These are phyloP conservation scores for Castanospermum australe DNA, from an alignment of 306 rosid genomes.

Conservation along the genomic window DNA sequence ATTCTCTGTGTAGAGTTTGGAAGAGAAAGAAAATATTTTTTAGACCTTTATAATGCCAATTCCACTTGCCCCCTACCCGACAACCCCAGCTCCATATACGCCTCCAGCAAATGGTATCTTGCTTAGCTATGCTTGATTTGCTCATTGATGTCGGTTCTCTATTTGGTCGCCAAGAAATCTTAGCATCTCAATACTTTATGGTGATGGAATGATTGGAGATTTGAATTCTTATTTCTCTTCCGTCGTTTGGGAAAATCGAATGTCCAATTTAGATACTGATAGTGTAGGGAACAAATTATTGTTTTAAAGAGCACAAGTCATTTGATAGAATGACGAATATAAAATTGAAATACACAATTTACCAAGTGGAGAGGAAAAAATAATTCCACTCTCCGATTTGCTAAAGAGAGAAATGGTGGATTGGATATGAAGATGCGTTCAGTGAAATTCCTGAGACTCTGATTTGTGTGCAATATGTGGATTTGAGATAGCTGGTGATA, in stretches of 20 bases:
- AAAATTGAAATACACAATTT: neutral
- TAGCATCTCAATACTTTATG: slow-evolving; percentile 15
- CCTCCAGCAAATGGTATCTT: slow-evolving; percentile 80
- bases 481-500: slow-evolving; percentile 19
- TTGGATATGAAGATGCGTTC: slow-evolving; percentile 4
- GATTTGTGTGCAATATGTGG: slow-evolving; percentile 15
- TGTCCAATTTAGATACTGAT: neutral
- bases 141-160: slow-evolving; percentile 29
- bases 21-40: slow-evolving; percentile 33
- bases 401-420: neutral
- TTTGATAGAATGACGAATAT: neutral
- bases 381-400: neutral
- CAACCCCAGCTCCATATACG: slow-evolving; percentile 75
- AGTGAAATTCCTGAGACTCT: slow-evolving; percentile 13
- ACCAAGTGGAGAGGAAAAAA: neutral
- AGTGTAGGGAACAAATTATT: neutral
- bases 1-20: slow-evolving; percentile 43
- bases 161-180: slow-evolving; percentile 20
- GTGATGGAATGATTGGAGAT: slow-evolving; percentile 15
- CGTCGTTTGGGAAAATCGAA: neutral
- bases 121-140: slow-evolving; percentile 12
- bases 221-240: slow-evolving; percentile 12
- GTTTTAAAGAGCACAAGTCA: neutral
- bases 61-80: slow-evolving; percentile 98
- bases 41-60: slow-evolving; percentile 82